Conservation (phyloP, 441 rosid genomes). For the Viola pubescens region DNA sequence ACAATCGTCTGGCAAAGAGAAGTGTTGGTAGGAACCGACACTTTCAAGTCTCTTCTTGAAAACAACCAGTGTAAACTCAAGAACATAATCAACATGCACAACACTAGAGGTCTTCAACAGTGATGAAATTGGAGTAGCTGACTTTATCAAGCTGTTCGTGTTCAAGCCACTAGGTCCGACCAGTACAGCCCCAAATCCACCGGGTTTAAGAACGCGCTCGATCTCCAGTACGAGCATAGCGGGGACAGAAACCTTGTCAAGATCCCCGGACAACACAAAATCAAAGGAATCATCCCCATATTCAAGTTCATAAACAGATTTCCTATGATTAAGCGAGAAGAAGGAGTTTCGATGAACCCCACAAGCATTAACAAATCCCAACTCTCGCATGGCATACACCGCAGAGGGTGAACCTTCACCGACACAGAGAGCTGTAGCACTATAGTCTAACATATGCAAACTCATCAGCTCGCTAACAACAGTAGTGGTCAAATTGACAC, state of each 20-base stretch:
- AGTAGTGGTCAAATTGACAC: conserved; percentile 31
- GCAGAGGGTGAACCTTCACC: conserved; percentile 52
- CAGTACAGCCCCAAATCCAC: conserved; percentile 65
- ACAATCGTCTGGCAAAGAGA: conserved; percentile 44
- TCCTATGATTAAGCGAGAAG: conserved; percentile 45
- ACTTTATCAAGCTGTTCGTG: conserved; percentile 40
- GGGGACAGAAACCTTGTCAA: conserved; percentile 48
- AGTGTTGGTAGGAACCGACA: conserved; percentile 30
- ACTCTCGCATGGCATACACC: conserved; percentile 39
- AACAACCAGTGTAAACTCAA: conserved; percentile 46
- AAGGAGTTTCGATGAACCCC: conserved; percentile 41
- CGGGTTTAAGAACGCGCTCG: conserved; percentile 58
- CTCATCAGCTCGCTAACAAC: conserved; percentile 45
- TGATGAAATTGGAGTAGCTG: conserved; percentile 48
- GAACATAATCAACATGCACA: conserved; percentile 43
- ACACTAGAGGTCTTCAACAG: conserved; percentile 49
- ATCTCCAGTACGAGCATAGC: conserved; percentile 55
- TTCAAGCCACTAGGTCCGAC: conserved; percentile 30
- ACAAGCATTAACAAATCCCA: conserved; percentile 42
- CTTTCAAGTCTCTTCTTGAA: conserved; percentile 43
- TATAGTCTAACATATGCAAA: conserved; percentile 33
- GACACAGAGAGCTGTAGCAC: conserved; percentile 49
- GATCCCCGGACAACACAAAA: conserved; percentile 48
- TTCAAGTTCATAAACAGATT: conserved; percentile 40
- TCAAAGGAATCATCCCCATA: conserved; percentile 48